A percentile compares a stretch with the other conserved stretches of the same genome.
Evolutionary conservation across 495 filamentous ascomycete species (phyloP).

Genomic region (Elasticomyces elasticus): DNA sequence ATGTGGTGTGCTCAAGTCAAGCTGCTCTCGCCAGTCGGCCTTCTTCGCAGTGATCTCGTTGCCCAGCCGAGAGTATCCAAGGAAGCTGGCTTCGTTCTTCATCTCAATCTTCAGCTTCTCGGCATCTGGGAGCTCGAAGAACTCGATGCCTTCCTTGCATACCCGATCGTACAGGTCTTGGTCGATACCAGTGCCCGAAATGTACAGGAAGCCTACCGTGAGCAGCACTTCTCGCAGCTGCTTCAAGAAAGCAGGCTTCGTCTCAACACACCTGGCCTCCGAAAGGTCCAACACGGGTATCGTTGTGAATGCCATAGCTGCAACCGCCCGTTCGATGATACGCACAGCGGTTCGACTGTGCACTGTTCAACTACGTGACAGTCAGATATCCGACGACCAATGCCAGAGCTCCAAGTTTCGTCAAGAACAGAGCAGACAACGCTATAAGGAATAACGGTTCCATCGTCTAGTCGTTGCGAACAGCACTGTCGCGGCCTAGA

Average conservation of each 20-base stretch:
- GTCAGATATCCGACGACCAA: not conserved
- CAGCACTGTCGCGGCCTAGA: not conserved
- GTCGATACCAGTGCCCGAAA: constrained; percentile 72
- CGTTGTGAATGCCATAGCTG: constrained; percentile 46
- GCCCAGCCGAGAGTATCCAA: constrained; percentile 34
- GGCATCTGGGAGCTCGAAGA: constrained; percentile 73
- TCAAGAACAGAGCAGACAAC: not conserved
- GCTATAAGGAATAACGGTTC: not conserved
- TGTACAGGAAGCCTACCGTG: constrained; percentile 88
- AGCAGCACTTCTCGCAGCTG: constrained; percentile 69
- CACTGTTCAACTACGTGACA: not conserved
- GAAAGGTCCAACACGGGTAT: constrained; percentile 78
- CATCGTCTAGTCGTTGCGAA: not conserved
- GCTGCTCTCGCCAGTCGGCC: constrained; percentile 71
- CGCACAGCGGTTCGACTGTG: no score
- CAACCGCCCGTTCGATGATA: not conserved
- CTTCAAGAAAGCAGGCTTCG: constrained; percentile 64
- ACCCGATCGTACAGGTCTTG: constrained; percentile 57
- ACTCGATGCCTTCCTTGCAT: constrained; percentile 53
- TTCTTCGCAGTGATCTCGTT: constrained; percentile 35
- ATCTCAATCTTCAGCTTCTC: constrained; percentile 82
- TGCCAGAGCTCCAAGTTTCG: not conserved
- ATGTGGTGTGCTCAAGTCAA: constrained; percentile 76
- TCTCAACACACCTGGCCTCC: constrained; percentile 48
- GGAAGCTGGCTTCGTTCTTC: constrained; percentile 54